A percentile compares a stretch with the other conserved stretches of the same genome.
phyloP scores from a whole-genome alignment of 2,329 filamentous ascomycete genomes.

The Botrytis paeoniae region DNA sequence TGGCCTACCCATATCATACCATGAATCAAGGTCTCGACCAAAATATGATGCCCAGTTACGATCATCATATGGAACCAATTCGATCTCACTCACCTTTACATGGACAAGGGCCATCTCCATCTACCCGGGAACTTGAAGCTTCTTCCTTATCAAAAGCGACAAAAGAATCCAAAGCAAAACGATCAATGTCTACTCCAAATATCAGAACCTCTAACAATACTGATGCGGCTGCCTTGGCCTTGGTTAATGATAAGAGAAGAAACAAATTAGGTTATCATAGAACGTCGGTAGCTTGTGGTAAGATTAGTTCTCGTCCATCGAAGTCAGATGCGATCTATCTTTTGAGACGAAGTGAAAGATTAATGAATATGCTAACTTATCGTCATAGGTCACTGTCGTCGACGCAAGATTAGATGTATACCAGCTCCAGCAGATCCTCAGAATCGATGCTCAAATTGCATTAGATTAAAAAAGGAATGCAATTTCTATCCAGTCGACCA shows the following conservation, averaged over 20 bases:
- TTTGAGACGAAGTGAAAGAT: background rate
- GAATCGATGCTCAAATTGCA: conserved; percentile 86
- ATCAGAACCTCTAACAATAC: conserved; percentile 43
- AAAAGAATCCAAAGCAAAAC: conserved; percentile 41
- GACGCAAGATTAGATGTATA: conserved; percentile 90
- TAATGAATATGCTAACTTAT: conserved; percentile 24
- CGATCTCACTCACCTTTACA: conserved; percentile 27
- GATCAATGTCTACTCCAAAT: conserved; percentile 50
- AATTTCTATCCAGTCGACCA: conserved; percentile 89
- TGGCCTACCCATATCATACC: conserved; percentile 36
- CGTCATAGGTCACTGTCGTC: conserved; percentile 75
- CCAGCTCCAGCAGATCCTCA: conserved; percentile 68
- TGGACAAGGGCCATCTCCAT: conserved; percentile 28
- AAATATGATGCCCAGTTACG: conserved; percentile 34
- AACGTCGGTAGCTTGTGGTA: conserved; percentile 93
- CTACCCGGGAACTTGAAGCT: conserved; percentile 24
- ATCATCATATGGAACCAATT: conserved; percentile 30
- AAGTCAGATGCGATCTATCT: conserved; percentile 19
- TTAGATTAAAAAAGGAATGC: conserved; percentile 90
- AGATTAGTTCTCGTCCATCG: conserved; percentile 44
- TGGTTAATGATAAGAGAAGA: conserved; percentile 62
- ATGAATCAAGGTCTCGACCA: conserved; percentile 31
- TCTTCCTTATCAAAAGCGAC: conserved; percentile 16
- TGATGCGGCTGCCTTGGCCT: conserved; percentile 36
- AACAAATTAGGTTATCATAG: conserved; percentile 96